Base-by-base conservation (phyloP, 768 basidiomycete species). In the Wakefieldia striispora region DNA sequence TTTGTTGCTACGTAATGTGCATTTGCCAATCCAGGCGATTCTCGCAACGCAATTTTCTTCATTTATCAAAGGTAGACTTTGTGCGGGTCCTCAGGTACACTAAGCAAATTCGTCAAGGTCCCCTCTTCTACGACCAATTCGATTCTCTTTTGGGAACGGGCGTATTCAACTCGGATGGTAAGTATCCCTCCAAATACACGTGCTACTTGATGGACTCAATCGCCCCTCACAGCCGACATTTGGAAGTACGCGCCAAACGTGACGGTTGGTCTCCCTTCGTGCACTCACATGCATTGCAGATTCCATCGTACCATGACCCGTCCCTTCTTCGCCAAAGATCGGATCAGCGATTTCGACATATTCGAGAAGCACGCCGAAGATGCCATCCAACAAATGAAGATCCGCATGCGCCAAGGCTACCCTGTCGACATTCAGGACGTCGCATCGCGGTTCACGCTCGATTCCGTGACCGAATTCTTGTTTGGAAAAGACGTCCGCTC, bases 251-350 rank as follows among this genome's bases (percentile, higher is more conserved):
- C n/a, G 23, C 17, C 46, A 16, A 31, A 37, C 39, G 16, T n/a
- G n/a, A n/a, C 17, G 10, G 11, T 7, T 34, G 13, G 16, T 23
- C 20, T 24, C n/a, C n/a, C 21, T n/a, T 41, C 37, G 6, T 14
- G 31, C 13, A 17, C 43, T 52, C 4, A 61, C 24, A 29, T 3
- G 16, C 4, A 34, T 19, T 14, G 9, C 40, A 81, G 81, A 56
- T 80, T 82, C 62, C 82, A 83, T 54, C 77, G 82, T 13, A 60
- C 72, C 0, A 80, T 84, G 69, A 78, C 80, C 0, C 75, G 83
- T 2, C 83, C 83, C 0, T 84, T 83, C 70, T 84, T 85, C 66
- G 72, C 50, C 54, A 74, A 70, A 45, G 77, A 81, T 19, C 66
- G 77, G 10, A 79, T 81, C 44, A 74, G 71, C 50, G 71, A 81